phyloP scores from a whole-genome alignment of 179 eudicot genomes.

The Drosera spatulata region DNA sequence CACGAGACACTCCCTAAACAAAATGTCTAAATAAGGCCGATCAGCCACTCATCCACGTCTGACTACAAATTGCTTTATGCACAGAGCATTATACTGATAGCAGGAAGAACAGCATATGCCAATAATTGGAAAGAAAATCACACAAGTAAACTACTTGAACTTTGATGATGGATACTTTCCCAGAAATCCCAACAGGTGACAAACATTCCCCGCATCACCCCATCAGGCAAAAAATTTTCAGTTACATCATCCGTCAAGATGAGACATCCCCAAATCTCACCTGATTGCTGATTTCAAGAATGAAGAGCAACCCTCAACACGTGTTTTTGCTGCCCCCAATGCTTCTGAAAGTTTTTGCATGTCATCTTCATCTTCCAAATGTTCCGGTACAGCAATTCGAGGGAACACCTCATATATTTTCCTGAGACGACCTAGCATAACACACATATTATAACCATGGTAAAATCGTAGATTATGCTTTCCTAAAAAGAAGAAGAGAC shows the following conservation, averaged over 20 bases:
- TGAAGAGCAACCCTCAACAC: conserved; percentile 82
- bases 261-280: conserved; percentile 23
- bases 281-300: conserved; percentile 82
- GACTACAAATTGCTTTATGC: too few relatives aligned
- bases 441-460: conserved; percentile 14
- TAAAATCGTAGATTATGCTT: background rate
- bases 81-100: too few relatives aligned
- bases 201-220: background rate
- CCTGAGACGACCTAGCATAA: conserved; percentile 59
- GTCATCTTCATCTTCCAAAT: conserved; percentile 74
- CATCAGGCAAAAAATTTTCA: too few relatives aligned
- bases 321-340: conserved; percentile 80
- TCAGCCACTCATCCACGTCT: background rate
- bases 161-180: background rate
- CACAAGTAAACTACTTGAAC: background rate
- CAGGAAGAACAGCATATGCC: too few relatives aligned
- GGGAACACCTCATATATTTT: conserved; percentile 77
- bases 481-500: background rate
- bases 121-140: background rate
- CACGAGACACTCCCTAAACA: background rate
- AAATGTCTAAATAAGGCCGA: background rate
- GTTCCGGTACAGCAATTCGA: conserved; percentile 59
- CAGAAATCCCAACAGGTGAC: background rate
- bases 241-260: too few relatives aligned
- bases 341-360: conserved; percentile 86